phyloP scores from a whole-genome alignment of 1,284 basidiomycete genomes.

The Pseudozyma sp. region DNA sequence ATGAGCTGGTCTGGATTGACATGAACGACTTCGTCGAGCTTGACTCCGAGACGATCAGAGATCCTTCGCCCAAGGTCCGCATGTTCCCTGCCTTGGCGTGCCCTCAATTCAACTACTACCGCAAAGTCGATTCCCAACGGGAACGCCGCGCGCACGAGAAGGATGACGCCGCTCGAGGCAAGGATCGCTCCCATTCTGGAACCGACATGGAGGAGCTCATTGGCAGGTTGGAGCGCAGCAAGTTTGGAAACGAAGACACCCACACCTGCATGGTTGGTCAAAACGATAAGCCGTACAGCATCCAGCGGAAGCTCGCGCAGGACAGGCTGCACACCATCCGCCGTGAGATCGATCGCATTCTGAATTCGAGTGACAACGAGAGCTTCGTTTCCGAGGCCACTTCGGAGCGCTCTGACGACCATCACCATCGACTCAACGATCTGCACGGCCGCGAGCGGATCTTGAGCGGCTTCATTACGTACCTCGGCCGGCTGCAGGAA shows the following conservation, averaged over 20 bases:
- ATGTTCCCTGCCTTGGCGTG: conserved; percentile 80
- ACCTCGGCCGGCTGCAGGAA: conserved; percentile 69
- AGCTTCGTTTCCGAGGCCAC: conserved; percentile 10
- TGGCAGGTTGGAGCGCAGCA: conserved; percentile 70
- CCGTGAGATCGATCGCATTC: conserved; percentile 62
- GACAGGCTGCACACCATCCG: conserved; percentile 70
- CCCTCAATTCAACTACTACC: conserved; percentile 83
- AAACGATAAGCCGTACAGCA: conserved; percentile 74
- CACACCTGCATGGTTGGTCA: conserved; percentile 79
- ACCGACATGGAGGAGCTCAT: conserved; percentile 36
- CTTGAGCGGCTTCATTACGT: conserved; percentile 75
- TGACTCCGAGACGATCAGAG: conserved; percentile 73
- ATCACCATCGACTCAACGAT: conserved; percentile 36
- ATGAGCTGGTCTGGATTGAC: conserved; percentile 77
- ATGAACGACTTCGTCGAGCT: conserved; percentile 85
- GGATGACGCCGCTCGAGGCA: conserved; percentile 2
- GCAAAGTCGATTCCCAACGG: conserved; percentile 72
- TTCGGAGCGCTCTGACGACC: conserved; percentile 17
- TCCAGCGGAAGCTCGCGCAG: conserved; percentile 78
- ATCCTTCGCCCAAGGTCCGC: conserved; percentile 72
- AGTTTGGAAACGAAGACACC: conserved; percentile 88
- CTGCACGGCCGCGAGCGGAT: conserved; percentile 69
- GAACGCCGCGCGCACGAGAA: conserved; percentile 65
- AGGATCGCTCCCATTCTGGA: neutral
- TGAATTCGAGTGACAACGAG: conserved; percentile 17